Conservation (phyloP, 805 yeast species). For the Candida nonsorbophila region DNA sequence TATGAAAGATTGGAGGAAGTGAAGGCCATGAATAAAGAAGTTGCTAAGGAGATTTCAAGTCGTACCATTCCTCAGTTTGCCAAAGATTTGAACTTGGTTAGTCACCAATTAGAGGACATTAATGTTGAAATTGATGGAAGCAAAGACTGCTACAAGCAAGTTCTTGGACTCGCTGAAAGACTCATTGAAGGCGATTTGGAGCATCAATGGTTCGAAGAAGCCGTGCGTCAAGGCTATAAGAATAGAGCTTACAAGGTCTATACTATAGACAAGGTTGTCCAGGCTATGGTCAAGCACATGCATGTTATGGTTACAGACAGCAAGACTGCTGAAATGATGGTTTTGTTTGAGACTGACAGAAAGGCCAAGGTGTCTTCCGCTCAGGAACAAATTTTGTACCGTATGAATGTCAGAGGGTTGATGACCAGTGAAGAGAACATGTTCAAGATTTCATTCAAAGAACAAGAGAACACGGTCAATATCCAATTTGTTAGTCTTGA, state of each 20-base stretch:
- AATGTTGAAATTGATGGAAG: slow-evolving; percentile 65
- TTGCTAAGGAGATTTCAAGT: slow-evolving; percentile 62
- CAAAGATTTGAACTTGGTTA: slow-evolving; percentile 73
- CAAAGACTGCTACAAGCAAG: slow-evolving; percentile 68
- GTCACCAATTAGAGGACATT: slow-evolving; percentile 75
- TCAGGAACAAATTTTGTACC: slow-evolving; percentile 82
- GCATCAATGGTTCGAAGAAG: slow-evolving; percentile 92
- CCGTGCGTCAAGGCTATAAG: slow-evolving; percentile 89
- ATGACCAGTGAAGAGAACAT: slow-evolving; percentile 83
- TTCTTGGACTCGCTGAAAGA: slow-evolving; percentile 67
- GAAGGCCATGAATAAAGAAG: slow-evolving; percentile 64
- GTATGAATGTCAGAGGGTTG: slow-evolving; percentile 78
- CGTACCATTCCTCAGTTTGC: slow-evolving; percentile 74
- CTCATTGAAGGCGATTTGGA: slow-evolving; percentile 87
- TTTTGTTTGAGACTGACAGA: slow-evolving; percentile 81
- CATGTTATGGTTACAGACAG: slow-evolving; percentile 78
- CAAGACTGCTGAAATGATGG: slow-evolving; percentile 73
- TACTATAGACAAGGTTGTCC: slow-evolving; percentile 89
- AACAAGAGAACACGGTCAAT: slow-evolving; percentile 44
- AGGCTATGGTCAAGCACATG: slow-evolving; percentile 67
- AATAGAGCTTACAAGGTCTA: slow-evolving; percentile 90
- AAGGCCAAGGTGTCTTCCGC: slow-evolving; percentile 59
- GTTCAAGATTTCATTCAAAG: slow-evolving; percentile 79
- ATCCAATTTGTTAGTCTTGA: slow-evolving; percentile 85
- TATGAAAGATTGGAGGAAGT: slow-evolving; percentile 78